These are phyloP conservation scores for Solanum sejunctum DNA, from an alignment of 257 asterid genomes.

Conservation along the genomic window DNA sequence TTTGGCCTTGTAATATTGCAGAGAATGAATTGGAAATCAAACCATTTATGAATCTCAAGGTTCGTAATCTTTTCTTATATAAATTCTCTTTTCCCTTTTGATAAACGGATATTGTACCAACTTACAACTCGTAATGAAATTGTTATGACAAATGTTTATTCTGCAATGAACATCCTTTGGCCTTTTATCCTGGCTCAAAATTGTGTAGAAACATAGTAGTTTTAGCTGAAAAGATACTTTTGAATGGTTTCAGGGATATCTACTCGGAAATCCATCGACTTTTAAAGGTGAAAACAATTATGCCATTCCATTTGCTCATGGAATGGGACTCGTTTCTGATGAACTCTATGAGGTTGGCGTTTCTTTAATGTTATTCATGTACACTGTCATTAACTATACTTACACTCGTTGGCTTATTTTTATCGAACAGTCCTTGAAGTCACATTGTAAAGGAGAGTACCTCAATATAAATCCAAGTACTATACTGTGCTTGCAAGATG, in stretches of 20 bases:
- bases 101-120: not conserved
- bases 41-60: no score
- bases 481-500: not conserved
- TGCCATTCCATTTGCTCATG: not conserved
- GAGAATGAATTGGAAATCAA: no score
- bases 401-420: no score
- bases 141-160: not conserved
- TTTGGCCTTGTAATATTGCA: no score
- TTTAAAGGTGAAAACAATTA: not conserved
- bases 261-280: constrained; percentile 12
- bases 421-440: constrained; percentile 8
- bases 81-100: not conserved
- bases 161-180: not conserved
- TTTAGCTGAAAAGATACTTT: no score
- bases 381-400: not conserved
- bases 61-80: no score
- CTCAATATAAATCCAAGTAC: not conserved
- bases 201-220: not conserved
- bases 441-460: constrained; percentile 9
- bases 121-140: not conserved
- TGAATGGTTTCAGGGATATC: constrained; percentile 11
- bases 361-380: not conserved
- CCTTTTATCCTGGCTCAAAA: not conserved
- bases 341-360: constrained; percentile 6
- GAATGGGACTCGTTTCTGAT: constrained; percentile 10